Base-by-base conservation (phyloP, 1,284 basidiomycete species). In the Stereum hirsutum region DNA sequence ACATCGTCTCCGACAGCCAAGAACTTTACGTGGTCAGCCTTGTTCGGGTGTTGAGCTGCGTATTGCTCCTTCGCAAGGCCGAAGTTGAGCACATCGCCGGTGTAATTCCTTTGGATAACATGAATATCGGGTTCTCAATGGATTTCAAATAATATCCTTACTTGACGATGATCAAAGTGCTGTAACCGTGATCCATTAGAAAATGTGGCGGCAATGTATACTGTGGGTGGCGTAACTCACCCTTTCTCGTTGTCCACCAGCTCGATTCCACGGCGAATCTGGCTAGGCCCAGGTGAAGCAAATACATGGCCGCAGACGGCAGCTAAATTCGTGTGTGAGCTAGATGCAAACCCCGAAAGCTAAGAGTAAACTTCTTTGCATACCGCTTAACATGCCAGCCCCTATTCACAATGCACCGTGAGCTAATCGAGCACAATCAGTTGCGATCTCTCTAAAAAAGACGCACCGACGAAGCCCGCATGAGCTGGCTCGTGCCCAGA, bases 1-100 rank as follows among this genome's bases (percentile, higher is more conserved):
- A 94, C 89, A 60, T 97, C 93, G 59, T 97, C 93, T 6, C 85
- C 89, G 10, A 96, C 91, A 46, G 93, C 74, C 32, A 95, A 68
- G 48, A 96, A 88, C 52, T 78, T 82, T 53, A 93, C 76, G 25
- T 72, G 69, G 39, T 81, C 68, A 0, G 77, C 70, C 53, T 79
- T 82, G 19, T 75, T 72, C 0, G 85, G 79, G 48, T 89, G 76
- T 27, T 71, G 64, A 0, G 87, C 81, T 2, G 82, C 75, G 54
- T 83, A 83, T 49, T 89, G 83, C 59, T 97, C 93, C 50, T 83
- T 89, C 3, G 91, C 91, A 6, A 97, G 74, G 34, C 93, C 92
- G 55, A 97, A 96, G 59, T 94, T 91, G 40, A 97, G 75, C 12
- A 94, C 79, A 55, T 96, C 91, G 23, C 90, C 89, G 0, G 90